These are phyloP conservation scores for Corniculantispora saksenae DNA, from an alignment of 2,329 filamentous ascomycete genomes.

Conservation along the genomic window DNA sequence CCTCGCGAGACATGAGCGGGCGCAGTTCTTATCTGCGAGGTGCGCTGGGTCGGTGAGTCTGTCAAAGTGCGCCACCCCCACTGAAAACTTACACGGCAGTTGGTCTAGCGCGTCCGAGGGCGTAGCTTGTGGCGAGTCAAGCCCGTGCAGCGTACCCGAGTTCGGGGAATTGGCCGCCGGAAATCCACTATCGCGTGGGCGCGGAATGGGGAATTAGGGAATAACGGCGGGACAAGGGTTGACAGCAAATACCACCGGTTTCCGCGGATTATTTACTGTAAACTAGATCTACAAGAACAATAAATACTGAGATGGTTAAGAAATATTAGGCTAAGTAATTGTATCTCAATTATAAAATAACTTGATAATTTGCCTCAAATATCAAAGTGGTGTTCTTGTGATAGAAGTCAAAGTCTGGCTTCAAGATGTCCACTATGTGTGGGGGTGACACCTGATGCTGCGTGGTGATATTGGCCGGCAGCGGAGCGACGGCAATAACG, in stretches of 20 bases:
- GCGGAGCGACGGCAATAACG: not conserved
- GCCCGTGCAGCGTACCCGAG: not conserved
- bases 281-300: too few relatives aligned
- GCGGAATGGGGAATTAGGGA: not conserved
- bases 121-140: not conserved
- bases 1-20: not conserved
- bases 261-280: too few relatives aligned
- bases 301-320: too few relatives aligned
- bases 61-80: not conserved
- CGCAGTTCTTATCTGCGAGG: not conserved
- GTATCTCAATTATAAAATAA: too few relatives aligned
- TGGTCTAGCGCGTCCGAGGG: not conserved
- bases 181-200: not conserved
- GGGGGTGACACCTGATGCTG: not conserved
- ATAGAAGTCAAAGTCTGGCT: too few relatives aligned
- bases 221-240: too few relatives aligned
- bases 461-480: not conserved
- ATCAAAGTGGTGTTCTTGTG: too few relatives aligned
- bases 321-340: too few relatives aligned
- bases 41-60: not conserved
- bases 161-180: not conserved
- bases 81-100: not conserved
- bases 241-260: too few relatives aligned
- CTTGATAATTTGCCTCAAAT: too few relatives aligned
- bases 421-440: too few relatives aligned